Conservation (phyloP, 345 rosid species). For the Citrus maxima region DNA sequence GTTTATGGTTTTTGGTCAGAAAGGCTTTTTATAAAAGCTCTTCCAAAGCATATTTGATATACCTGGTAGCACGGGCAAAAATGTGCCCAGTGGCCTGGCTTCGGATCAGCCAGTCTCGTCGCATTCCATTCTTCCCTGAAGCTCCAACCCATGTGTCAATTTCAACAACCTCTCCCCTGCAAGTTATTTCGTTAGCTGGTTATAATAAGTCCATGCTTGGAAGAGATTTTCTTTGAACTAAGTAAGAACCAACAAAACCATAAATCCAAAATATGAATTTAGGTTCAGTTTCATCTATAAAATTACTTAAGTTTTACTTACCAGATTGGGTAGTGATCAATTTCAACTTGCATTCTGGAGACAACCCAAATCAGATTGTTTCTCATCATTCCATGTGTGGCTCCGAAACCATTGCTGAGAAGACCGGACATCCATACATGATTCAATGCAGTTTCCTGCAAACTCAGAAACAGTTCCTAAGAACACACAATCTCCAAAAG, state of each 20-base stretch:
- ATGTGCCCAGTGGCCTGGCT: conserved; percentile 61
- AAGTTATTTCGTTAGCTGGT: not conserved
- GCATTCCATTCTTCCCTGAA: conserved; percentile 72
- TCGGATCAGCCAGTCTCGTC: conserved; percentile 63
- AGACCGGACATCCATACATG: conserved; percentile 85
- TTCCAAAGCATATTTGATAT: not conserved
- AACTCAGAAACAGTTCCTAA: not conserved
- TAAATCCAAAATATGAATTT: not conserved
- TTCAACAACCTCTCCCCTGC: conserved; percentile 67
- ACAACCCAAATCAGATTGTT: conserved; percentile 79
- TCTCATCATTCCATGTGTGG: conserved; percentile 66
- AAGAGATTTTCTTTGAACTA: not conserved
- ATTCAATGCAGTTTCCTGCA: conserved; percentile 67
- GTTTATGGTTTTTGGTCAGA: not conserved
- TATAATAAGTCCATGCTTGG: not conserved
- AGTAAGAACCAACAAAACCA: not conserved
- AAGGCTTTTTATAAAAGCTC: not conserved
- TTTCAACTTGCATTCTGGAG: conserved; percentile 57
- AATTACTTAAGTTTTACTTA: conserved; percentile 2
- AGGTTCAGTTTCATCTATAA: not conserved
- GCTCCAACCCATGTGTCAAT: conserved; percentile 77
- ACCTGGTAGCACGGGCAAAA: conserved; percentile 65
- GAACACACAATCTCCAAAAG: not conserved
- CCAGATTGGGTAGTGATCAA: conserved; percentile 67
- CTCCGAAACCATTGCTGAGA: conserved; percentile 67